Percentiles rank a stretch among this genome's conserved stretches.
Evolutionary conservation across 78 protist genomes (phyloP).

Genomic region (Creolimax fragrantissima): DNA sequence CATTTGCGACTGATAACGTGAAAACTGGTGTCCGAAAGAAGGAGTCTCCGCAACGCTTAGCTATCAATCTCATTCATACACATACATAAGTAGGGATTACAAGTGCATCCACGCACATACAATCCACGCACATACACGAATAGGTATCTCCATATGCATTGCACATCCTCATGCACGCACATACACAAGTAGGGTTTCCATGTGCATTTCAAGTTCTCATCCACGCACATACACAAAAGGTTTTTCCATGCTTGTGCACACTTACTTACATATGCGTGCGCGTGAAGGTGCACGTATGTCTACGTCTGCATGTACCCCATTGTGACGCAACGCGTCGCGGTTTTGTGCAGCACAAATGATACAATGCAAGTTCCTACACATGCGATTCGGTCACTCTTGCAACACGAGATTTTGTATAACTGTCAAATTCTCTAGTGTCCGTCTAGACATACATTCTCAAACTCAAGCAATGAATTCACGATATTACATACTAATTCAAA

Average conservation of each 20-base stretch:
- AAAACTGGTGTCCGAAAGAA: not conserved
- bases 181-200: not conserved
- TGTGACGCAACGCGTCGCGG: no score
- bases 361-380: no score
- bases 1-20: not conserved
- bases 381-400: no score
- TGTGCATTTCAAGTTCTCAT: not conserved
- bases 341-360: no score
- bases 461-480: no score
- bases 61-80: not conserved
- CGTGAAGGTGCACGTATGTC: not conserved
- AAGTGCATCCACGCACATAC: not conserved
- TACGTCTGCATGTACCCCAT: no score
- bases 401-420: no score
- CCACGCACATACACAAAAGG: not conserved
- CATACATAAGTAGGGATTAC: not conserved
- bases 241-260: not conserved
- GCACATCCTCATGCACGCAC: not conserved
- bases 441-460: no score
- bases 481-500: no score
- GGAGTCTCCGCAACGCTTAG: not conserved
- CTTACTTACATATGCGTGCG: not conserved
- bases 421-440: no score
- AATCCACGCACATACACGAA: not conserved
- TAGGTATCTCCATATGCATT: not conserved